These are phyloP conservation scores for Polychytrium aggregatum DNA, from an alignment of 192 early-diverging fungal genomes.

Conservation along the genomic window DNA sequence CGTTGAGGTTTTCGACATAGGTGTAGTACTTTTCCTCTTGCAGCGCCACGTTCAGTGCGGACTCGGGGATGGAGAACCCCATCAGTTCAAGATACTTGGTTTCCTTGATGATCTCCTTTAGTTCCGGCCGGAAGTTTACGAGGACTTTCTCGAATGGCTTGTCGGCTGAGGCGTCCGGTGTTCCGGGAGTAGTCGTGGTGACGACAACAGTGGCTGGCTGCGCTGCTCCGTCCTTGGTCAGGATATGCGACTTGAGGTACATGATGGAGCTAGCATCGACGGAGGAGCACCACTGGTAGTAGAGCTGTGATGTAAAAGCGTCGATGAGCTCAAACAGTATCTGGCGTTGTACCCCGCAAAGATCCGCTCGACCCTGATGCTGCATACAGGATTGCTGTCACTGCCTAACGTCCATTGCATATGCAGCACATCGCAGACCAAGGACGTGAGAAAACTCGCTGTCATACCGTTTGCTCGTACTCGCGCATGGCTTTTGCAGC, in stretches of 20 bases:
- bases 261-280: conserved; percentile 46
- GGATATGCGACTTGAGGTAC: conserved; percentile 43
- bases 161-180: too few species aligned
- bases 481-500: conserved; percentile 50
- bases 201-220: too few species aligned
- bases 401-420: too few species aligned
- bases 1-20: conserved; percentile 41
- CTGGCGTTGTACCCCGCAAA: too few species aligned
- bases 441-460: background rate
- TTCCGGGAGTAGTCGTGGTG: too few species aligned
- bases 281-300: conserved; percentile 38
- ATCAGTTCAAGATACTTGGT: conserved; percentile 55
- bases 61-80: conserved; percentile 41
- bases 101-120: conserved; percentile 51
- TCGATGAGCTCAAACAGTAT: too few species aligned
- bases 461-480: conserved; percentile 39
- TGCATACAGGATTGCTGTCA: too few species aligned
- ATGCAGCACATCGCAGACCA: too few species aligned
- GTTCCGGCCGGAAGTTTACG: conserved; percentile 45
- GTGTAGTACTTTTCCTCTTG: conserved; percentile 55
- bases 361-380: too few species aligned
- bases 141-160: conserved; percentile 20
- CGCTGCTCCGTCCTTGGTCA: conserved; percentile 8
- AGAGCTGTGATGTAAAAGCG: conserved; percentile 22
- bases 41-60: conserved; percentile 47